Evolutionary conservation across 805 yeast genomes (phyloP), one percentile per base, ranked within the genome.

Genomic region (Kurtzmaniella cleridarum): DNA sequence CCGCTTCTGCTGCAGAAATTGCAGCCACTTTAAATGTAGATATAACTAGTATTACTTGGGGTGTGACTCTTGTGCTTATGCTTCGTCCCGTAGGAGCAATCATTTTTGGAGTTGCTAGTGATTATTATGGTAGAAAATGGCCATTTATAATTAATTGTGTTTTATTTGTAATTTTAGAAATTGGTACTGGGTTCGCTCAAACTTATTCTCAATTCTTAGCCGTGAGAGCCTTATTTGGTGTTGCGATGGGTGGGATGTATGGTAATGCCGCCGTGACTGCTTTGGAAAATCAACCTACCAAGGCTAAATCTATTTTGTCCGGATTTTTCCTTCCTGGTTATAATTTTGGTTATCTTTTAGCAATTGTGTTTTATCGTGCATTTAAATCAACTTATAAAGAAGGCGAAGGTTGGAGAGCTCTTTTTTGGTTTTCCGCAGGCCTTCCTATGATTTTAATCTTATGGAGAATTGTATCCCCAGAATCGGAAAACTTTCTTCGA

Each of bases 351-450:
- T 80, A 79, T 50, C 69, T 82, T 38, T 63, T 81, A 18, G 84
- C 79, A 1, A 81, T 77, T 24, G 62, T 78, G n/a, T 82, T 82
- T 62, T 75, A 65, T 52, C 68, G 87, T 44, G 88, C 86, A 9
- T 65, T 81, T 42, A 51, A 51, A 33, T 50, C 55, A 34, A 55
- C 53, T 43, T 66, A 70, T 39, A 71, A 72, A 42, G 55, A 73
- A 4, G 50, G 60, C 3, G 75, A 79, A 45, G 72, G 75, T 5
- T 83, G 91, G 91, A 69, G 87, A 51, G 72, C 85, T 1, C 61
- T 81, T 32, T 82, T 79, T 59, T 83, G 89, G 89, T 81, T 84
- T 52, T 71, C 79, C 23, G 75, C 87, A n/a, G 81, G 81, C 27
- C 76, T 81, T 8, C 81, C 86, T 2, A 71, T 76, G 10, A 50